These are phyloP conservation scores for Amyloporia xantha DNA, from an alignment of 768 basidiomycete genomes.

Conservation along the genomic window DNA sequence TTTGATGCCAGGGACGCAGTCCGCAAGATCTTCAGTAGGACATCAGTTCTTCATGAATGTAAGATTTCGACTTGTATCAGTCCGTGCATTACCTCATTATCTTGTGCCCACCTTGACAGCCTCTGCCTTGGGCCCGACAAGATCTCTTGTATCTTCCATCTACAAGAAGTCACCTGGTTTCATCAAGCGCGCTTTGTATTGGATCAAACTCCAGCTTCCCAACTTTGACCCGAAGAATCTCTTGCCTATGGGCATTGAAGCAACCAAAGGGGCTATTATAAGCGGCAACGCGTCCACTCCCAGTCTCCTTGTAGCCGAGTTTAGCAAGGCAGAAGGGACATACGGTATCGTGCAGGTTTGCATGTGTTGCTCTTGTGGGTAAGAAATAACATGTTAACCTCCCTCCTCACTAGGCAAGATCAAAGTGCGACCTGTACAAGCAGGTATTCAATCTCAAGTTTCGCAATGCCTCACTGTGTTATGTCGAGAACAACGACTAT, in stretches of 20 bases:
- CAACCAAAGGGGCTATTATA: constrained; percentile 75
- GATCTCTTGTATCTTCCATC: constrained; percentile 22
- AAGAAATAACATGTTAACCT: not conserved
- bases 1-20: constrained; percentile 17
- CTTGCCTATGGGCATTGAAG: constrained; percentile 77
- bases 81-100: too few species aligned
- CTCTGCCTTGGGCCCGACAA: constrained; percentile 16
- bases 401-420: constrained; percentile 53
- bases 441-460: constrained; percentile 71
- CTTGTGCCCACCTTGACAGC: constrained; percentile 8
- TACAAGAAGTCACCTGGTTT: constrained; percentile 19
- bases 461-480: constrained; percentile 52
- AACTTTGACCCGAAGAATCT: constrained; percentile 74
- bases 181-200: constrained; percentile 38
- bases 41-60: constrained; percentile 22
- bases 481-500: constrained; percentile 73
- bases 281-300: constrained; percentile 85
- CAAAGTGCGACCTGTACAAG: constrained; percentile 78
- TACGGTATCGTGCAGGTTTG: constrained; percentile 73
- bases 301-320: constrained; percentile 75
- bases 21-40: constrained; percentile 24
- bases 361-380: constrained; percentile 5
- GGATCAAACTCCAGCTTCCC: constrained; percentile 59
- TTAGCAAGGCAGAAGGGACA: constrained; percentile 68
- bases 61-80: constrained; percentile 8